A percentile compares a stretch with the other conserved stretches of the same genome.
These are phyloP conservation scores for Cutaneotrichosporon cutaneum DNA, from an alignment of 1,284 basidiomycete species.

Conservation along the genomic window DNA sequence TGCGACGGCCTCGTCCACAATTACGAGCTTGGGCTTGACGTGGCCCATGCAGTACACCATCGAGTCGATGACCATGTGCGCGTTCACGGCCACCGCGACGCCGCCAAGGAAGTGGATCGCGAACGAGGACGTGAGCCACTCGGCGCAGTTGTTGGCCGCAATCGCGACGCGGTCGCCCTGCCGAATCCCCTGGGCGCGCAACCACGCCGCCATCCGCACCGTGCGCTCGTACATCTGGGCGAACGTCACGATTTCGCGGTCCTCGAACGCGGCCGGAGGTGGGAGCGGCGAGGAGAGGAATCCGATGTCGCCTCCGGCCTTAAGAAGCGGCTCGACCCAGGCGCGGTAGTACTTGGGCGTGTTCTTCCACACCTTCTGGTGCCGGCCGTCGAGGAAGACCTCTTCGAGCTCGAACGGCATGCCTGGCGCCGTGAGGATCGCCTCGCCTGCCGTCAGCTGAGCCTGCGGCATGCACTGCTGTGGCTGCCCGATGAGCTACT, in stretches of 20 bases:
- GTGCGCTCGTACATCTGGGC: not conserved
- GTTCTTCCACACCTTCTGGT: constrained; percentile 40
- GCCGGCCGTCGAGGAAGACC: constrained; percentile 27
- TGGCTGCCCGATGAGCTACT: not conserved
- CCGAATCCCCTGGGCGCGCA: constrained; percentile 1
- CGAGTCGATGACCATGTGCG: constrained; percentile 17
- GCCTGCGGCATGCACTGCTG: not conserved
- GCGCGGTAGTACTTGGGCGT: constrained; percentile 1
- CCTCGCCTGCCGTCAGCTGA: constrained; percentile 31
- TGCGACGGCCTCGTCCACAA: constrained; percentile 37
- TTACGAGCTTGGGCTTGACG: constrained; percentile 32
- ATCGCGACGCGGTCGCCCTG: constrained; percentile 9
- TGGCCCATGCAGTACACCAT: constrained; percentile 34
- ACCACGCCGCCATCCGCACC: constrained; percentile 4
- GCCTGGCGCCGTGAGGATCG: constrained; percentile 37
- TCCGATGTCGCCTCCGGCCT: not conserved
- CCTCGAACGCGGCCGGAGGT: not conserved
- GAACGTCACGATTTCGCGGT: constrained; percentile 5
- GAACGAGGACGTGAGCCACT: constrained; percentile 5
- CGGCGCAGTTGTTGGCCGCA: not conserved
- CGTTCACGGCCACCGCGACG: constrained; percentile 3
- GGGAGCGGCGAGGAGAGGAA: constrained; percentile 7
- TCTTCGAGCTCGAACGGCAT: constrained; percentile 41
- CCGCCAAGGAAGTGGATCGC: constrained; percentile 10
- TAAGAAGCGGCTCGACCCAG: constrained; percentile 6